Evolutionary conservation across 805 yeast species (phyloP).

Genomic region (Peterozyma xylosa): DNA sequence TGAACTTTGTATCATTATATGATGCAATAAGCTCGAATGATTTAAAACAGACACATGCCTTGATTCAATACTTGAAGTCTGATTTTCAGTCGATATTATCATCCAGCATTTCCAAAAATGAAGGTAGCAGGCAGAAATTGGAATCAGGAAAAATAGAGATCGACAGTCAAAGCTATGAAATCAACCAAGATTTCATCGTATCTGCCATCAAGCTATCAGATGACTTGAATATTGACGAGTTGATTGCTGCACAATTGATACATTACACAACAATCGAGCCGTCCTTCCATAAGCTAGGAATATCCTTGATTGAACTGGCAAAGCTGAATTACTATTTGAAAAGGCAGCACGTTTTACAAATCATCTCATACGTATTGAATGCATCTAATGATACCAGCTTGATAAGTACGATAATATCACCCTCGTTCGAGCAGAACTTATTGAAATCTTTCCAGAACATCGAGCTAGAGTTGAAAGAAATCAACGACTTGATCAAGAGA

Average conservation of each 20-base stretch:
- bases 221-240: slow-evolving; percentile 69
- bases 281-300: slow-evolving; percentile 31
- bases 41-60: too few relatives aligned
- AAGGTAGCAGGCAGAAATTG: slow-evolving; percentile 36
- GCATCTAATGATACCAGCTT: slow-evolving; percentile 9
- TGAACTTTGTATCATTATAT: too few relatives aligned
- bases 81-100: too few relatives aligned
- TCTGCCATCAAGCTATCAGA: slow-evolving; percentile 52
- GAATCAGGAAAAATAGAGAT: slow-evolving; percentile 42
- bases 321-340: slow-evolving; percentile 62
- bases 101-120: slow-evolving; percentile 23
- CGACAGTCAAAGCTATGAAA: slow-evolving; percentile 49
- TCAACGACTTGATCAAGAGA: slow-evolving; percentile 45
- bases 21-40: too few relatives aligned
- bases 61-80: too few relatives aligned
- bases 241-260: slow-evolving; percentile 65
- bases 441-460: slow-evolving; percentile 50
- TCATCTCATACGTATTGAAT: slow-evolving; percentile 34
- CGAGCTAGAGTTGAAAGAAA: slow-evolving; percentile 45
- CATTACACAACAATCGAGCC: slow-evolving; percentile 32
- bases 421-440: slow-evolving; percentile 29
- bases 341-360: slow-evolving; percentile 66
- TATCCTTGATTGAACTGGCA: slow-evolving; percentile 50
- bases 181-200: slow-evolving; percentile 61
- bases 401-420: slow-evolving; percentile 3